Conservation (phyloP, 2,329 filamentous ascomycete genomes). For the Pyrenophora seminiperda region DNA sequence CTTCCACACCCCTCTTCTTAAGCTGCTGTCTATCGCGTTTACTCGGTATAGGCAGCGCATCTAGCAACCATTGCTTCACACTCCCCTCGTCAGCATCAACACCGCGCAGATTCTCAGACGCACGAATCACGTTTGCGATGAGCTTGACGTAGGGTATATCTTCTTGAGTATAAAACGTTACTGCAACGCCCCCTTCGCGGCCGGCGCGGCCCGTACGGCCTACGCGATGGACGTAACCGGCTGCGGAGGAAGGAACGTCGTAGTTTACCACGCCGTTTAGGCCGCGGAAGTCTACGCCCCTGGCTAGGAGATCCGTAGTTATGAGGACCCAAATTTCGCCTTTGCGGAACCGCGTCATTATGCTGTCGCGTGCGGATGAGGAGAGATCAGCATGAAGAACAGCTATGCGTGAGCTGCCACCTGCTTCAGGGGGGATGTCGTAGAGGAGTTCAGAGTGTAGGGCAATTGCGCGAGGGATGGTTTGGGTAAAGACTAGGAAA, state of each 20-base stretch:
- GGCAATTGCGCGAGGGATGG: conserved; percentile 85
- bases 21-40: conserved; percentile 85
- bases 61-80: conserved; percentile 74
- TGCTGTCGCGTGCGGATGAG: conserved; percentile 72
- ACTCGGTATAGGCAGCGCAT: conserved; percentile 79
- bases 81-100: conserved; percentile 52
- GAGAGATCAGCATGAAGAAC: conserved; percentile 88
- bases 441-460: conserved; percentile 90
- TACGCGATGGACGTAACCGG: conserved; percentile 90
- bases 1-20: conserved; percentile 81
- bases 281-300: conserved; percentile 92
- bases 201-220: conserved; percentile 90
- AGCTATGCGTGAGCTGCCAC: conserved; percentile 81
- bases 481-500: conserved; percentile 95
- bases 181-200: conserved; percentile 81
- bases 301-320: conserved; percentile 89
- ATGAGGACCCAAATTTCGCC: conserved; percentile 97
- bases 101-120: conserved; percentile 72
- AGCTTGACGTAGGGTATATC: conserved; percentile 89
- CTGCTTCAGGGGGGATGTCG: conserved; percentile 88
- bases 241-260: conserved; percentile 89
- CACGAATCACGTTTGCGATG: conserved; percentile 89
- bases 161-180: conserved; percentile 95
- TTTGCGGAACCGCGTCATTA: conserved; percentile 88
- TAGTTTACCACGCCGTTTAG: conserved; percentile 98